Conservation (phyloP, 164 flowering plant genomes). For the Berberis thunbergii region DNA sequence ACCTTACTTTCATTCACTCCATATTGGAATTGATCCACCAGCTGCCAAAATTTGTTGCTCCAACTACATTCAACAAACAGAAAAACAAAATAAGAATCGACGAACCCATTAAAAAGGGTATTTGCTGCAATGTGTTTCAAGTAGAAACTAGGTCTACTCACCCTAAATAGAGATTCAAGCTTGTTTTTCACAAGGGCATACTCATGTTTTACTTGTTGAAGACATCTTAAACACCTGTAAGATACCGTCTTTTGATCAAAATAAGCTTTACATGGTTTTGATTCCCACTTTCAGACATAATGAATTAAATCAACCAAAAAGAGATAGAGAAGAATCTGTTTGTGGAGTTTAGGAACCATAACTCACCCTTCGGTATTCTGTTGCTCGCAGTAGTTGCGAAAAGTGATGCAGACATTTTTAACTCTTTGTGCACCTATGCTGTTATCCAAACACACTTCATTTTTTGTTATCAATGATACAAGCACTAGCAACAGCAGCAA, state of each 20-base stretch:
- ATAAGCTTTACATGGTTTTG: neutral
- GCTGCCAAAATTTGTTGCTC: conserved; percentile 39
- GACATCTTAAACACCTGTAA: conserved; percentile 37
- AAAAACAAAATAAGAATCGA: neutral
- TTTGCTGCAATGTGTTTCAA: neutral
- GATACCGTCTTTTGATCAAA: conserved; percentile 6
- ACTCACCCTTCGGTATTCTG: conserved; percentile 46
- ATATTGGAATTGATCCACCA: conserved; percentile 37
- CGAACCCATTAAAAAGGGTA: neutral
- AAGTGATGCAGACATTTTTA: conserved; percentile 37
- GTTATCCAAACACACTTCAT: conserved; percentile 9
- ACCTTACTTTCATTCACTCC: conserved; percentile 9
- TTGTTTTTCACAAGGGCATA: conserved; percentile 38
- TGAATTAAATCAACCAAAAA: neutral
- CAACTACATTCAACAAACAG: conserved; percentile 23
- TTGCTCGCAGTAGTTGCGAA: conserved; percentile 41
- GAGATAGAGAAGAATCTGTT: neutral
- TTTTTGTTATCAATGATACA: neutral
- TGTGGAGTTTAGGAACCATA: neutral
- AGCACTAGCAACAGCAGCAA: too few species aligned
- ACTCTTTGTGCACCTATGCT: conserved; percentile 58
- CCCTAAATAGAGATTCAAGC: conserved; percentile 39
- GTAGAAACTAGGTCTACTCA: conserved; percentile 9
- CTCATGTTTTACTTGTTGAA: conserved; percentile 41
- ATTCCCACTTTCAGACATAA: neutral